Evolutionary conservation across 352 stramenopile species (phyloP), one percentile per base, ranked within the genome.

Genomic region (Halophytophthora batemanensis): DNA sequence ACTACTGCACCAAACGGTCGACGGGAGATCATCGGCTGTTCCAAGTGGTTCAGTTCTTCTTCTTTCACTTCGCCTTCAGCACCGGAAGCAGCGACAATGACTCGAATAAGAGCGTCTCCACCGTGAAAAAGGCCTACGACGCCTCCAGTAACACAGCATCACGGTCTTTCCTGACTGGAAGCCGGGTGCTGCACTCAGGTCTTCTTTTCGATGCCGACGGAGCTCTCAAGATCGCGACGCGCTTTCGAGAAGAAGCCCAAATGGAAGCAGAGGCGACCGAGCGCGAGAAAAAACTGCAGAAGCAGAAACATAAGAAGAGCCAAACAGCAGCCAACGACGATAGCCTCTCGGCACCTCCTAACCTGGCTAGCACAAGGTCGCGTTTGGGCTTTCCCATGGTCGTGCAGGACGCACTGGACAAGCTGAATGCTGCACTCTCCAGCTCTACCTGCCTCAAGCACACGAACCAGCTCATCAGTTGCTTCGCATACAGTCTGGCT

Each of bases 51-150:
- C 45, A 61, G 47, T 12, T 5, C 3, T 79, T 79, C 42, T 77
- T 75, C 53, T 77, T 86, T 44, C 71, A 86, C 40, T 80, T 75
- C 42, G 21, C 21, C 3, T n/a, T 35, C 18, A 44, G 42, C 1
- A 39, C 22, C n/a, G 25, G 17, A 49, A 43, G 17, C 12, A 57
- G 47, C 7, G 17, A 8, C 37, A 45, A 54, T 15, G 28, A 12
- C 4, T 14, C 43, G 6, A 60, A 47, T n/a, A 14, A 19, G 6
- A 18, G 15, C 0, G 2, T 4, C 8, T 31, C 8, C 8, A 4
- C 25, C 8, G 4, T 31, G 25, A 31, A 31, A 4, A 31, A 31
- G 25, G 25, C 25, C 25, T 8, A 31, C 4, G 8, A 4, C 25
- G 8, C 25, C 25, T 8, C 46, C 15, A 49, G 47, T 2, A 65